Evolutionary conservation across 345 rosid genomes (phyloP).

Genomic region (Abelmoschus esculentus): DNA sequence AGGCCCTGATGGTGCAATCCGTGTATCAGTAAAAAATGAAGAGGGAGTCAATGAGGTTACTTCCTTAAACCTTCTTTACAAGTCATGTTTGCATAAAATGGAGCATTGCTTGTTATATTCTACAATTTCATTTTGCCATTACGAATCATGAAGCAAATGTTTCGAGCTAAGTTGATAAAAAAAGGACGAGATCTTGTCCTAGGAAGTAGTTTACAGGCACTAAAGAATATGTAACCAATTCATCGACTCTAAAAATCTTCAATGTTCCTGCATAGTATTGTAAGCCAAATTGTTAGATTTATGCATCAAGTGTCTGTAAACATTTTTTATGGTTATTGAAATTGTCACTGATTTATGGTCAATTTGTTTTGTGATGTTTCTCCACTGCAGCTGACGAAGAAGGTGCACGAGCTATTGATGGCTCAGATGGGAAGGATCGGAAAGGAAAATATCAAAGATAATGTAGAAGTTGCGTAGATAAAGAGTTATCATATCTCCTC

Average conservation of each 20-base stretch:
- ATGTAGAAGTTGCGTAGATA: not conserved
- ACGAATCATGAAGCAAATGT: not conserved
- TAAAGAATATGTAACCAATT: not conserved
- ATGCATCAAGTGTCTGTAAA: not conserved
- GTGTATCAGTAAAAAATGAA: constrained; percentile 58
- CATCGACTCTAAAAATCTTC: not conserved
- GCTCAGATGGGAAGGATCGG: not conserved
- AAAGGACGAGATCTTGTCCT: not conserved
- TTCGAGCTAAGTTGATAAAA: not conserved
- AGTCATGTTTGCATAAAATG: not conserved
- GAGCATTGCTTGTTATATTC: not conserved
- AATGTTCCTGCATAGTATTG: not conserved
- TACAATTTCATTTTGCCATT: not conserved
- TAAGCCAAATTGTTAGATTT: not conserved
- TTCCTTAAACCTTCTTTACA: not conserved
- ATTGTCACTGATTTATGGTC: not conserved
- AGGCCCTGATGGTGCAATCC: constrained; percentile 69
- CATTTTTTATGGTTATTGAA: not conserved
- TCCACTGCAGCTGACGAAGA: not conserved
- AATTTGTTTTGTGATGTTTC: not conserved
- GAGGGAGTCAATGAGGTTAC: constrained; percentile 65
- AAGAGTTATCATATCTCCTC: not conserved
- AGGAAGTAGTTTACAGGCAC: not conserved
- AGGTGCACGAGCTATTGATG: constrained; percentile 2
- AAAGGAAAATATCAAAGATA: not conserved